Evolutionary conservation across 2,329 filamentous ascomycete genomes (phyloP).

Genomic region (Fusarium algeriense): DNA sequence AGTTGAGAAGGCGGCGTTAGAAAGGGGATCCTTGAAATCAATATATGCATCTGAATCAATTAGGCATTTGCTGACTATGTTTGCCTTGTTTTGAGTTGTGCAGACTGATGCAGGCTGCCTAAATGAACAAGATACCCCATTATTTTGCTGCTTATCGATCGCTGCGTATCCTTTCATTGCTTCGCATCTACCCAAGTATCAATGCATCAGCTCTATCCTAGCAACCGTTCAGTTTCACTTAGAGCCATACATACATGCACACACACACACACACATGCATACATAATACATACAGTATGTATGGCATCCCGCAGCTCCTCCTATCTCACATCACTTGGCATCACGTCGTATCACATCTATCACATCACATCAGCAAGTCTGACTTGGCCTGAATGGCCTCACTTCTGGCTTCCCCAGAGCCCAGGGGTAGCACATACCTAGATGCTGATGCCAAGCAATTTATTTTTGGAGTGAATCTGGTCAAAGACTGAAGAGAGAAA

Average conservation of each 20-base stretch:
- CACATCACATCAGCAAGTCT: slow-evolving; percentile 27
- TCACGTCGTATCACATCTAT: slow-evolving; percentile 22
- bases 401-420: slow-evolving; percentile 14
- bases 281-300: slow-evolving; percentile 7
- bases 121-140: slow-evolving; percentile 25
- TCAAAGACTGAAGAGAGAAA: slow-evolving; percentile 1
- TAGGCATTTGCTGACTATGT: slow-evolving; percentile 21
- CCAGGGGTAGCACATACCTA: slow-evolving; percentile 14
- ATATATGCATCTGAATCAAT: slow-evolving; percentile 33
- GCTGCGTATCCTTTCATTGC: not conserved
- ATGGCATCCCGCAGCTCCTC: slow-evolving; percentile 19
- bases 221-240: slow-evolving; percentile 16
- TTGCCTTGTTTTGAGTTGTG: slow-evolving; percentile 17
- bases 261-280: not conserved
- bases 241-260: not conserved
- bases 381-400: slow-evolving; percentile 23
- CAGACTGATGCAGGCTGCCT: slow-evolving; percentile 29
- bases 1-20: slow-evolving; percentile 41
- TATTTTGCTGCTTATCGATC: slow-evolving; percentile 19
- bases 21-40: slow-evolving; percentile 29
- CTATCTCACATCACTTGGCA: slow-evolving; percentile 22
- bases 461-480: slow-evolving; percentile 5
- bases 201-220: slow-evolving; percentile 1
- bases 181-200: not conserved
- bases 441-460: slow-evolving; percentile 19